Percentiles rank a stretch among this genome's conserved stretches.
Conservation (phyloP, 2,329 filamentous ascomycete genomes). For the Talaromyces pinophilus region DNA sequence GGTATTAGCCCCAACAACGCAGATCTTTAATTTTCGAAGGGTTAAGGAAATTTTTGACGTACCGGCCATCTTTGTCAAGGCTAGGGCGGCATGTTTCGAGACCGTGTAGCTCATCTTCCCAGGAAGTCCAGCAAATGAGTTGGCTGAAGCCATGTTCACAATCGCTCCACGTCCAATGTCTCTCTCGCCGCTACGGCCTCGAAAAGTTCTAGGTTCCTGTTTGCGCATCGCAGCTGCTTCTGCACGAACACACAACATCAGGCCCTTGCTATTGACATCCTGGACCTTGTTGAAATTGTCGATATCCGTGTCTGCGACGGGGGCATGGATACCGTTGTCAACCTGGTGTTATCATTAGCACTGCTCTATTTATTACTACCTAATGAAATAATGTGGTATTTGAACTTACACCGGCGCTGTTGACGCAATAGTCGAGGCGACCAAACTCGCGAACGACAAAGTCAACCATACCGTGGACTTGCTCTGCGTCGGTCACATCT, state of each 20-base stretch:
- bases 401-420: no score
- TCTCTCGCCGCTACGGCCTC: neutral
- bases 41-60: no score
- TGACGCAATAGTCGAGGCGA: no score
- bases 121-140: conserved; percentile 14
- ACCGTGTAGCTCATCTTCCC: conserved; percentile 10
- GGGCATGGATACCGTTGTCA: conserved; percentile 9
- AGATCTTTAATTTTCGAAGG: no score
- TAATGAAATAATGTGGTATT: neutral
- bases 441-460: no score
- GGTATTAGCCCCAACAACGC: neutral
- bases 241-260: conserved; percentile 13
- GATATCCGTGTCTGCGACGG: neutral
- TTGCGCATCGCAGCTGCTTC: conserved; percentile 9
- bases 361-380: no score
- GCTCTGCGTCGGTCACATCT: no score
- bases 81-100: conserved; percentile 9
- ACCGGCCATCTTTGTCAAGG: conserved; percentile 3
- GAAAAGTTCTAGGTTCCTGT: neutral
- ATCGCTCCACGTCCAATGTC: conserved; percentile 14
- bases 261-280: conserved; percentile 7
- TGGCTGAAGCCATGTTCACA: conserved; percentile 15
- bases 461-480: no score
- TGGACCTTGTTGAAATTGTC: neutral
- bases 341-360: neutral